Evolutionary conservation across 805 yeast genomes (phyloP).

Genomic region (Teunomyces atbi): DNA sequence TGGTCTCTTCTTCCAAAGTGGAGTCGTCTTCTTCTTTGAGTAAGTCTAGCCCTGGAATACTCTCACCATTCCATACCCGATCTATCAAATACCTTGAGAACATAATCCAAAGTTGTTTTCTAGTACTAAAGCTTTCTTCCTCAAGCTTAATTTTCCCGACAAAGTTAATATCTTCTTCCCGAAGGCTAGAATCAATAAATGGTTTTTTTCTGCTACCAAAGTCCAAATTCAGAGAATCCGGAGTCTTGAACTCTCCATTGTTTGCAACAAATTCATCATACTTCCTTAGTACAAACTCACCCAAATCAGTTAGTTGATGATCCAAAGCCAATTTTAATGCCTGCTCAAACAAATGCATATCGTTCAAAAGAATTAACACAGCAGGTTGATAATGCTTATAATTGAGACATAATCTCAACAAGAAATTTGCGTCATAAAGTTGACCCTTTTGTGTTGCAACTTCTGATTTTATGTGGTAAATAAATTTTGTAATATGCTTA

Average conservation of each 20-base stretch:
- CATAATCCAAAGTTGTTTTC: constrained; percentile 73
- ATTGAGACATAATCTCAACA: constrained; percentile 68
- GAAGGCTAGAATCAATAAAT: constrained; percentile 17
- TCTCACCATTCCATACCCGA: constrained; percentile 20
- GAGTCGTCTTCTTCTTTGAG: background rate
- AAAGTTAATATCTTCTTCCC: constrained; percentile 37
- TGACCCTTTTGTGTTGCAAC: constrained; percentile 8
- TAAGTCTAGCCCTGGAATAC: constrained; percentile 4
- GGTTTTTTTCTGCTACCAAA: background rate
- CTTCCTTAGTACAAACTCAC: constrained; percentile 32
- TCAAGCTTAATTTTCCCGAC: constrained; percentile 32
- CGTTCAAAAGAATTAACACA: constrained; percentile 65
- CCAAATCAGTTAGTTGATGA: constrained; percentile 56
- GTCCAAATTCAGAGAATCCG: constrained; percentile 5
- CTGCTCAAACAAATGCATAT: constrained; percentile 67
- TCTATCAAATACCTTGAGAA: constrained; percentile 53
- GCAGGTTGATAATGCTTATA: constrained; percentile 63
- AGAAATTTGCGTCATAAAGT: constrained; percentile 66
- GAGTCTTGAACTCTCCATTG: constrained; percentile 10
- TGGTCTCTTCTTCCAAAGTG: constrained; percentile 1
- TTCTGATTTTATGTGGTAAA: constrained; percentile 23
- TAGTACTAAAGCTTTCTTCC: constrained; percentile 36
- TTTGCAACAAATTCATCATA: constrained; percentile 24
- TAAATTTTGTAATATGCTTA: constrained; percentile 31
- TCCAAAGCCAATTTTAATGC: constrained; percentile 76